Evolutionary conservation across 1,139 yeast species (phyloP).

Genomic region (Cylindricascospora bacillispora): DNA sequence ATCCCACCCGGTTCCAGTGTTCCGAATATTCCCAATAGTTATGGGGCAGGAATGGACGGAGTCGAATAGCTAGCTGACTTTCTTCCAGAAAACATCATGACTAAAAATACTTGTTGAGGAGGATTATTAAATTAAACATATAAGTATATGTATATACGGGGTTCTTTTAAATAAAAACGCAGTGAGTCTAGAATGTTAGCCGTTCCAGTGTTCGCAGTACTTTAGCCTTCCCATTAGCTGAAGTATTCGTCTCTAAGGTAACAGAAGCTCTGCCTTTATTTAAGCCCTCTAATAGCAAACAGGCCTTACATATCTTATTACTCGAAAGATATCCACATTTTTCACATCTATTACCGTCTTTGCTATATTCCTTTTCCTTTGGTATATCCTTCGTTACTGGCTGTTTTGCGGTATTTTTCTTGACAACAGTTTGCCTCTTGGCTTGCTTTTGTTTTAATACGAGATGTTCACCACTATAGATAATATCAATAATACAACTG

Average conservation of each 20-base stretch:
- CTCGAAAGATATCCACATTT: conserved; percentile 88
- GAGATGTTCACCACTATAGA: conserved; percentile 85
- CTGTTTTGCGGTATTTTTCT: conserved; percentile 30
- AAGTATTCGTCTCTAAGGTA: conserved; percentile 36
- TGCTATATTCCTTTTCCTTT: no score
- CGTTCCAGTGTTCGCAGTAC: conserved; percentile 52
- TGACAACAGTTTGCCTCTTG: conserved; percentile 12
- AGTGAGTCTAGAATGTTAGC: conserved; percentile 37
- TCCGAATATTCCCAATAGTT: no score
- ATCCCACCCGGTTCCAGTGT: no score
- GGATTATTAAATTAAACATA: no score
- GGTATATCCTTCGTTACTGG: conserved; percentile 18
- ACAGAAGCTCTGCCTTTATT: conserved; percentile 62
- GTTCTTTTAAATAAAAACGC: not conserved
- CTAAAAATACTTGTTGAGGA: no score
- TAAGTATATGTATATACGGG: no score
- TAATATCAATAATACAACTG: conserved; percentile 86
- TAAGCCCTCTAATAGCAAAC: conserved; percentile 74
- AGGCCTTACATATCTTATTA: conserved; percentile 84
- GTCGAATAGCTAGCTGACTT: no score
- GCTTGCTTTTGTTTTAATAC: conserved; percentile 44
- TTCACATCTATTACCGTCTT: conserved; percentile 65
- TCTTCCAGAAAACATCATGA: no score
- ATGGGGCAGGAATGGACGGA: no score
- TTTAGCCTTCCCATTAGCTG: conserved; percentile 56